These are phyloP conservation scores for Erigeron philadelphicus DNA, from an alignment of 140 eudicot species.

Conservation along the genomic window DNA sequence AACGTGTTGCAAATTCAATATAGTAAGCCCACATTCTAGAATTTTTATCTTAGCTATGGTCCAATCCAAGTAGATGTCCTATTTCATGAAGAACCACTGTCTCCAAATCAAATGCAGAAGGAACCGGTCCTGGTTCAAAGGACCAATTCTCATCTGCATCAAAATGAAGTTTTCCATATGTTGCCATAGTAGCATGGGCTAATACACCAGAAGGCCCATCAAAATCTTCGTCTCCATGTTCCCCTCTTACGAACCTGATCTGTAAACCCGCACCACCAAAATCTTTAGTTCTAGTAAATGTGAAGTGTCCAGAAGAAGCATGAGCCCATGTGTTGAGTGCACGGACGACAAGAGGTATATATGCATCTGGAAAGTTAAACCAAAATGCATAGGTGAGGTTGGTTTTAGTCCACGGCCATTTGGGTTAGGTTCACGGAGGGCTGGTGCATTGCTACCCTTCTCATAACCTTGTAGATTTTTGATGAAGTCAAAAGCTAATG, in stretches of 20 bases:
- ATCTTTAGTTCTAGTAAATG: constrained; percentile 1
- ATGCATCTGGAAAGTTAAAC: not conserved
- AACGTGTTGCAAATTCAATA: constrained; percentile 13
- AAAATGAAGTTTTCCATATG: constrained; percentile 32
- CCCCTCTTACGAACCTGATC: constrained; percentile 13
- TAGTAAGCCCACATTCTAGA: constrained; percentile 26
- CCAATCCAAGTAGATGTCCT: constrained; percentile 45
- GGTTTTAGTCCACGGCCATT: constrained; percentile 22
- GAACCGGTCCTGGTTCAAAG: constrained; percentile 1
- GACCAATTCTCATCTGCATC: constrained; percentile 30
- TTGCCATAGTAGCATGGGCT: constrained; percentile 36
- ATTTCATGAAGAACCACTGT: constrained; percentile 39
- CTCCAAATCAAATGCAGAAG: constrained; percentile 1
- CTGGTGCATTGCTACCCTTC: not conserved
- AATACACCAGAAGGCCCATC: constrained; percentile 13
- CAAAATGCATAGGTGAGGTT: constrained; percentile 26
- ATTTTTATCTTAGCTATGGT: constrained; percentile 14
- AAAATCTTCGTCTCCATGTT: constrained; percentile 35
- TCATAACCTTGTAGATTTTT: constrained; percentile 3
- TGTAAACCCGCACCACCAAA: constrained; percentile 13
- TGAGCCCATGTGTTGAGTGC: constrained; percentile 27
- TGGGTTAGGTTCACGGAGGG: not conserved
- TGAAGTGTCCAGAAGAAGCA: constrained; percentile 16
- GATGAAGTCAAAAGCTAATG: not conserved
- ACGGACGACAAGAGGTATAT: constrained; percentile 13